Evolutionary conservation across 176 grass and related monocot genomes (phyloP), one percentile per base, ranked within the genome.

Genomic region (Carex parvula): DNA sequence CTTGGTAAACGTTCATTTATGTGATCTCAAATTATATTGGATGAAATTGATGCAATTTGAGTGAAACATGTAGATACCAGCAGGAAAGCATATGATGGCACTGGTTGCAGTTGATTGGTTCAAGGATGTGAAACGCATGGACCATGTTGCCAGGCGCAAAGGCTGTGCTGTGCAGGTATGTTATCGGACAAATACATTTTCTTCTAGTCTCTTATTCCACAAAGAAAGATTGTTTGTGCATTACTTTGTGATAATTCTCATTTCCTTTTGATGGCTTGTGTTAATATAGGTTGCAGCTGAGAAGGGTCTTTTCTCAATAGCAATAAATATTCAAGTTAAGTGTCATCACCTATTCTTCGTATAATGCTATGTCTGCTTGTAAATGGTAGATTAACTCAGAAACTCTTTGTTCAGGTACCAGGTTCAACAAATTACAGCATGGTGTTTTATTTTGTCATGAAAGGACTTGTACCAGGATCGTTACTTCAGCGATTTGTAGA

Each of bases 91-190:
- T 86, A 86, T 98, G 66, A 94, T 98, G 95, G 86, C 91, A 22
- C 89, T 98, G 84, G 95, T 94, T 76, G 95, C 91, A 90, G 95
- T 98, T 90, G 95, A 98, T 89, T 98, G 95, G 95, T 93, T 98
- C 84, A 98, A 91, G 85, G 91, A 91, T 89, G 81, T 86, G 16
- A 98, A 94, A 81, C 84, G 95, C 85, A 98, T 98, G 88, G 95
- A 98, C 83, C 95, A 98, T 91, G 92, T 98, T 78, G 91, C 95
- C 62, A 98, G 88, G 86, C 88, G 91, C 89, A 98, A 94, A 90
- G 95, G 92, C 18, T 98, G 92, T 26, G 95, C 95, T 8, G 92
- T 90, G 60, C 91, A 98, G 89, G 95, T 98, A 80, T 87, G 92
- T 91, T 75, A 39, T 59, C 39, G 57, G 46, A 8, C 83, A 85